Evolutionary conservation across 2,329 filamentous ascomycete genomes (phyloP), one percentile per base, ranked within the genome.

Genomic region (Ophiostoma triangulosporum): DNA sequence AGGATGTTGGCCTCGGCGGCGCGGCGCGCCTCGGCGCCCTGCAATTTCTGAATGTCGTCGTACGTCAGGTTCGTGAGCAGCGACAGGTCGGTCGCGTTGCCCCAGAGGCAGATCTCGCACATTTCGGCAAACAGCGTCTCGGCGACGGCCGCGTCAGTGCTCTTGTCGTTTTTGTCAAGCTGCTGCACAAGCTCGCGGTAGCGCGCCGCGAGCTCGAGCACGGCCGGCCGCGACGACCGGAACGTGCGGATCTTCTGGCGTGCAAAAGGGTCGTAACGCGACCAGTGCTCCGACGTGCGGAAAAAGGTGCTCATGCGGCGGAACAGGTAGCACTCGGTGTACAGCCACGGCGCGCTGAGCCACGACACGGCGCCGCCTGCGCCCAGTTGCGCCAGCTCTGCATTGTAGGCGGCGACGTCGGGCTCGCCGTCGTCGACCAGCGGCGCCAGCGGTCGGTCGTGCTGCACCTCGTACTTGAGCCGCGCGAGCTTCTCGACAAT

Each of bases 61-160:
- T 95, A 95, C 1, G 86, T 88, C 54, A 96, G 76, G 61, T 84
- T 89, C 0, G 90, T 95, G 53, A 97, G 75, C 20, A 97, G 83
- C 0, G 88, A 95, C 14, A 97, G 74, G 66, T 97, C 93, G 0
- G 91, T 97, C 1, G 91, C 93, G 66, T 97, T 97, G 11, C 91
- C 91, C 91, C 91, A 97, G 2, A 97, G 78, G 65, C 90, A 96
- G 61, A 96, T 93, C 73, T 96, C 88, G 68, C 84, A 90, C 85
- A 97, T 94, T 65, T 97, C 91, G 24, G 76, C 76, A 70, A 97
- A 97, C 26, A 96, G 72, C 0, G 90, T 69, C 64, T 81, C 80
- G 17, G 27, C 46, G n/a, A 48, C 86, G 0, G 86, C 82, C 54
- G 84, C 78, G 29, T 80, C 70, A n/a, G n/a, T n/a, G n/a, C n/a